Percentiles rank a stretch among this genome's conserved stretches.
phyloP scores from a whole-genome alignment of 768 basidiomycete genomes.

The Trichaptum fuscoviolaceum region DNA sequence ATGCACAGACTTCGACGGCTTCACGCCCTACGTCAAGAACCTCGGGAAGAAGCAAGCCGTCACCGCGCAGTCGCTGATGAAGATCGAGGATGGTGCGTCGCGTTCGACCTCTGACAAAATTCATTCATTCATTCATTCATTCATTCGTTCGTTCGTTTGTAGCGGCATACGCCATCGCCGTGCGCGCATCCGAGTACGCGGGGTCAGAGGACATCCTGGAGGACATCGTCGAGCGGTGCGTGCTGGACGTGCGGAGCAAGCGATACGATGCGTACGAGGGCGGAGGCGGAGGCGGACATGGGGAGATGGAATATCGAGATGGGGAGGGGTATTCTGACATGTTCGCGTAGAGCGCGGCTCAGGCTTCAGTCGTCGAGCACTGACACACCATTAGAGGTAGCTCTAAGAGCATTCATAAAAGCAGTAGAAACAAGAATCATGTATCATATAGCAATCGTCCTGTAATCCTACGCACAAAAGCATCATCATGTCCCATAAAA shows the following conservation, averaged over 20 bases:
- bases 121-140: conserved; percentile 10
- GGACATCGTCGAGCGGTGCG: conserved; percentile 51
- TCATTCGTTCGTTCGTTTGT: not conserved
- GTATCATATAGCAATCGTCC: not conserved
- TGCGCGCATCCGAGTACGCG: conserved; percentile 72
- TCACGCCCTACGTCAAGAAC: conserved; percentile 64
- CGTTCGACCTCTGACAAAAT: not conserved
- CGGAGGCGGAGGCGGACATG: not conserved
- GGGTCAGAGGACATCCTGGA: conserved; percentile 62
- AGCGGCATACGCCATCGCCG: conserved; percentile 71
- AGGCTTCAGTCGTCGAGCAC: too few relatives aligned
- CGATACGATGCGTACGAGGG: not conserved
- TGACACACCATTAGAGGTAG: too few relatives aligned
- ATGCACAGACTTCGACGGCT: conserved; percentile 66
- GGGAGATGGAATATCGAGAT: too few relatives aligned
- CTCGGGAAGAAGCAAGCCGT: conserved; percentile 85
- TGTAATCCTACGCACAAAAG: not conserved
- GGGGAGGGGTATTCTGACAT: too few relatives aligned
- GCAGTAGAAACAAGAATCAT: not conserved
- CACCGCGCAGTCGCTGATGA: conserved; percentile 81
- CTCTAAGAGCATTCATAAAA: not conserved
- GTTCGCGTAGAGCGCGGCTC: too few relatives aligned
- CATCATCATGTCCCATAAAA: not conserved
- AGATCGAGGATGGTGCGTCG: conserved; percentile 84
- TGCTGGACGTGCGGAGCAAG: not conserved